These are phyloP conservation scores for Pythium pyrilobum DNA, from an alignment of 352 stramenopile genomes.

Conservation along the genomic window DNA sequence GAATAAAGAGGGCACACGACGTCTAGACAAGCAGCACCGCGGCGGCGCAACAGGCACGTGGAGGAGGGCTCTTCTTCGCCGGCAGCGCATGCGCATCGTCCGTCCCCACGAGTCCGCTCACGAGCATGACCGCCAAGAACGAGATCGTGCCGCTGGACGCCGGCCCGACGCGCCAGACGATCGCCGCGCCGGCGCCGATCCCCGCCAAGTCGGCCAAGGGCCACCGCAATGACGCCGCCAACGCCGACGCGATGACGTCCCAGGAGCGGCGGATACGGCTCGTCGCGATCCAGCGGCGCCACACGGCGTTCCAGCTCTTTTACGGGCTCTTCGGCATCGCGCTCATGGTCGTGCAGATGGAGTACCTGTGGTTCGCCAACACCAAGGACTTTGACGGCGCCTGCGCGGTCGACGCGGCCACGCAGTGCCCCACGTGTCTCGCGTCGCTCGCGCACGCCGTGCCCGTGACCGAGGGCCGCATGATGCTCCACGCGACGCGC, in stretches of 20 bases:
- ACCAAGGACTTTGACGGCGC: conserved; percentile 28
- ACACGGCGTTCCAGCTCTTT: conserved; percentile 66
- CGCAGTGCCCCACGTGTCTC: conserved; percentile 36
- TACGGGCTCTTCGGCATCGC: conserved; percentile 54
- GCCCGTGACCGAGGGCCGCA: conserved; percentile 43
- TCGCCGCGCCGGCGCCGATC: conserved; percentile 11
- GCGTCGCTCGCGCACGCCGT: conserved; percentile 22
- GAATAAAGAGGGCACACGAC: no score
- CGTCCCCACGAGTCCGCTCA: background rate
- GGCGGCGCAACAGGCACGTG: no score
- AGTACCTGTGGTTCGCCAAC: conserved; percentile 70
- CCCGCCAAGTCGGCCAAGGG: conserved; percentile 5
- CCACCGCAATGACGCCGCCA: conserved; percentile 23
- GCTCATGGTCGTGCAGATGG: conserved; percentile 74
- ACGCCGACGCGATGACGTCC: conserved; percentile 29
- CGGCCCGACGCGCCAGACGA: conserved; percentile 13
- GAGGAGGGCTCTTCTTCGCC: no score
- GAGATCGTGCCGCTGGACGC: conserved; percentile 58
- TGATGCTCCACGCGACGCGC: conserved; percentile 60
- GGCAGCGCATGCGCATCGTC: conserved; percentile 5
- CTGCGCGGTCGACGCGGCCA: conserved; percentile 26
- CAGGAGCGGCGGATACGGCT: conserved; percentile 53
- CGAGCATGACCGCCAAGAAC: conserved; percentile 46
- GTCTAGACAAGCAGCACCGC: no score
- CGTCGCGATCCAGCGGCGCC: conserved; percentile 34